Evolutionary conservation across 768 basidiomycete species (phyloP), one percentile per base, ranked within the genome.

Genomic region (Macrolepiota fuliginosa): DNA sequence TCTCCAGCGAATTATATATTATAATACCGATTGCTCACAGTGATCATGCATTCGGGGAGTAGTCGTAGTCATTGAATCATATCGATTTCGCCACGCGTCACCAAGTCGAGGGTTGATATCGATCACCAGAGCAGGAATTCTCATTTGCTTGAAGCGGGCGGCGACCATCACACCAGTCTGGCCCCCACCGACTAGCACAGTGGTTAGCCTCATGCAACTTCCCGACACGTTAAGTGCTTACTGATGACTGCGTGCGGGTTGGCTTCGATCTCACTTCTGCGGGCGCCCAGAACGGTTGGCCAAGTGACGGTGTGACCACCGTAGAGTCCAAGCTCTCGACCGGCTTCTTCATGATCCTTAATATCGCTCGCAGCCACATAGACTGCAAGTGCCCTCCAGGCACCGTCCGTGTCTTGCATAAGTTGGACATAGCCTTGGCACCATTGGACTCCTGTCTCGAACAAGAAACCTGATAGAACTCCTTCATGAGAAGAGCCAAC

Each of bases 131-230:
- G 59, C 40, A 3, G 42, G 59, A 7, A 61, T 61, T 19, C 49
- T 54, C 59, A 61, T 54, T 12, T 61, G 59, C 15, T 54, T 61
- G 35, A 61, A 61, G 6, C 59, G 52, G 10, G 59, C 59, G 19
- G 59, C 59, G 32, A 54, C 29, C 9, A 36, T 61, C 3, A 61
- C 19, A 0, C n/a, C n/a, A n/a, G n/a, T n/a, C n/a, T n/a, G n/a
- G n/a, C n/a, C n/a, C n/a, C n/a, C n/a, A n/a, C n/a, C 59, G 59
- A n/a, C n/a, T n/a, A n/a, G n/a, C n/a, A n/a, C n/a, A n/a, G n/a
- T n/a, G n/a, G n/a, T n/a, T n/a, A n/a, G n/a, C n/a, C n/a, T n/a
- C n/a, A n/a, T n/a, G n/a, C n/a, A 37, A 22, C 32, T 35, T 22
- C n/a, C 22, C 22, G 29, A 19, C 9, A 2, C 3, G 9, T 54